Base-by-base conservation (phyloP, 2,329 filamentous ascomycete genomes). In the Phialophora macrospora region DNA sequence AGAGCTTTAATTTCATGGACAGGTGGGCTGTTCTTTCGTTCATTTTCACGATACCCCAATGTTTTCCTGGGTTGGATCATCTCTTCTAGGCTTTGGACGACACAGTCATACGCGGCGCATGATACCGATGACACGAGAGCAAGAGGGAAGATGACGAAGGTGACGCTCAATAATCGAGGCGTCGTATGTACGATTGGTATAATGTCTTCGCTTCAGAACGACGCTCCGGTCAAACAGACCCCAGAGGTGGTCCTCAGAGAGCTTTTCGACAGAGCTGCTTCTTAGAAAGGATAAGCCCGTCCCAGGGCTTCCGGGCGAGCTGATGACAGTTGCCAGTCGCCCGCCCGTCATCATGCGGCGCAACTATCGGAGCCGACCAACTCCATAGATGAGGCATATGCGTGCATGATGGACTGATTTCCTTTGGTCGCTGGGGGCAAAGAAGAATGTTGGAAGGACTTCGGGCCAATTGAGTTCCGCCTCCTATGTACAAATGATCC, bases 31-130 rank as follows among this genome's bases (percentile, higher is more conserved):
- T 41, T 17, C 24, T 41, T 46, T 58, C 48, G 20, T 51, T 51
- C 48, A 9, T 12, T 51, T 51, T 28, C 24, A 51, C 26, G 48
- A 51, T 51, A 51, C 48, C 48, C 48, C 48, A 7, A n/a, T 51
- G 48, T 24, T 51, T 51, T 51, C 6, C 24, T 51, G 48, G 48
- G 20, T 28, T 51, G 48, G 48, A 28, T 24, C 22, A 9, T 28
- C 22, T 9, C 17, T 5, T 26, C 24, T 26, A 11, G 20, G 48
- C 9, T 26, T 24, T 28, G 48, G 7, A 51, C 20, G 24, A 49
- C 20, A 51, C 20, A 2, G 24, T 26, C 20, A 26, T 17, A 51
- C 48, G 22, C 9, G 14, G 20, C 48, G 20, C 24, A 26, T 8
- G 48, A 51, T 51, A 26, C 11, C 20, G 48, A 51, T 2, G 20